Conservation (phyloP, 352 stramenopile species). For the Globisporangium perplexum region DNA sequence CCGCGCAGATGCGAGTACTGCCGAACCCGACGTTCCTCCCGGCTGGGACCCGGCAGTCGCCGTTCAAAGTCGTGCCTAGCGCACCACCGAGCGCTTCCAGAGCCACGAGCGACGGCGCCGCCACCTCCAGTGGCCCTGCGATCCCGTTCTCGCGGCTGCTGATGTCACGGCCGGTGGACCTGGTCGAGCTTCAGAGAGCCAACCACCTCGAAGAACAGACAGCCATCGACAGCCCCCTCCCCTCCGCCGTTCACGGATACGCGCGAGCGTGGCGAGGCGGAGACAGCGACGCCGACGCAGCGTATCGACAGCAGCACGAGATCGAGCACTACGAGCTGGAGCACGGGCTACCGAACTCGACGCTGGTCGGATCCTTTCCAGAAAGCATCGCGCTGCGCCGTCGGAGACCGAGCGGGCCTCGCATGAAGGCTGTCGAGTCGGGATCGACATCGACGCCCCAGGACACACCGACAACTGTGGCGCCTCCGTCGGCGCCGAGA, state of each 20-base stretch:
- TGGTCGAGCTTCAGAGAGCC: constrained; percentile 8
- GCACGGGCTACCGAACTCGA: constrained; percentile 13
- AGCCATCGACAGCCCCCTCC: not conserved
- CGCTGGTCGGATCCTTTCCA: constrained; percentile 35
- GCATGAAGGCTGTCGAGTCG: no score
- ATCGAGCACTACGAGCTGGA: constrained; percentile 43
- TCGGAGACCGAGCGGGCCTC: not conserved
- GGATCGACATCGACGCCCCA: no score
- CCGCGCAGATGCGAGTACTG: constrained; percentile 16
- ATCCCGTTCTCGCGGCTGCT: constrained; percentile 28
- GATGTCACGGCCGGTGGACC: constrained; percentile 19
- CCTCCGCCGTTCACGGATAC: not conserved
- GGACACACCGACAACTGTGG: not conserved
- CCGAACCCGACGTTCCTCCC: constrained; percentile 20
- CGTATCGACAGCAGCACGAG: constrained; percentile 22
- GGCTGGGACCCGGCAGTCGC: constrained; percentile 14
- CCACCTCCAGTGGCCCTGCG: not conserved
- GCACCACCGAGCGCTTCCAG: not conserved
- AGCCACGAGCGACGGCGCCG: not conserved
- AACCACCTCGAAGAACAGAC: not conserved
- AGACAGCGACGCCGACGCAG: constrained; percentile 7
- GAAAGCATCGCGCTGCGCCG: constrained; percentile 12
- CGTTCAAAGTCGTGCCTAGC: constrained; percentile 7
- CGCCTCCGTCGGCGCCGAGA: no score
- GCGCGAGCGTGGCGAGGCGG: not conserved